Percentiles rank a stretch among this genome's conserved stretches.
Conservation (phyloP, 257 asterid species). For the Salvia miltiorrhiza region DNA sequence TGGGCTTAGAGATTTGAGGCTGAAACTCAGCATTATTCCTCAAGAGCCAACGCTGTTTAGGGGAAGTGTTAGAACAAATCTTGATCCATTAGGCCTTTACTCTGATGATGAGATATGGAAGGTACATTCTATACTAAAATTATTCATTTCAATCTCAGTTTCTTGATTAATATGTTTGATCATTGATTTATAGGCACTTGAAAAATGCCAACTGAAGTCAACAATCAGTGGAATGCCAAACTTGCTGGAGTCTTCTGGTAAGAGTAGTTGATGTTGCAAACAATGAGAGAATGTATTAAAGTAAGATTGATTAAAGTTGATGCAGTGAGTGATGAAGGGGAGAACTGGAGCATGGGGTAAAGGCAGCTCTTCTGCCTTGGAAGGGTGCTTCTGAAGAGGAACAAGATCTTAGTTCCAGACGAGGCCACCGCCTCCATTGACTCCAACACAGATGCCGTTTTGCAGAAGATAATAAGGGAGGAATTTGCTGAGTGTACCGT, state of each 20-base stretch:
- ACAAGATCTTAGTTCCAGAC: constrained; percentile 65
- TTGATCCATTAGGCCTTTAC: no score
- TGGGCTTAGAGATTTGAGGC: no score
- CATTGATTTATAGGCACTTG: constrained; percentile 47
- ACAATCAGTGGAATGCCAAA: constrained; percentile 54
- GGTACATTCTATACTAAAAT: no score
- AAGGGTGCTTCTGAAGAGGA: constrained; percentile 60
- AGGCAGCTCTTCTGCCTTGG: constrained; percentile 88
- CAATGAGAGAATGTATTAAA: neutral
- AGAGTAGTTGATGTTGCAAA: neutral
- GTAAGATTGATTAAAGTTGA: neutral
- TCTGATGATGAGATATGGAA: no score
- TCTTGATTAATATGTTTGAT: neutral
- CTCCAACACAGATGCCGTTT: no score
- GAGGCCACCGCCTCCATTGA: constrained; percentile 96
- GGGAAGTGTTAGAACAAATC: no score
- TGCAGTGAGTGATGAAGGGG: constrained; percentile 85
- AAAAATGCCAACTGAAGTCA: constrained; percentile 71
- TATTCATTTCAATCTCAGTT: no score
- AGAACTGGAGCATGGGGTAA: constrained; percentile 97
- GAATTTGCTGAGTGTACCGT: no score
- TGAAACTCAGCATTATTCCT: no score
- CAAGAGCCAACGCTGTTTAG: no score
- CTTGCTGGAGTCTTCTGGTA: constrained; percentile 71
- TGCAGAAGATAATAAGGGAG: no score